A percentile compares a stretch with the other conserved stretches of the same genome.
phyloP scores from a whole-genome alignment of 352 stramenopile genomes.

The Blastocystis sp. region DNA sequence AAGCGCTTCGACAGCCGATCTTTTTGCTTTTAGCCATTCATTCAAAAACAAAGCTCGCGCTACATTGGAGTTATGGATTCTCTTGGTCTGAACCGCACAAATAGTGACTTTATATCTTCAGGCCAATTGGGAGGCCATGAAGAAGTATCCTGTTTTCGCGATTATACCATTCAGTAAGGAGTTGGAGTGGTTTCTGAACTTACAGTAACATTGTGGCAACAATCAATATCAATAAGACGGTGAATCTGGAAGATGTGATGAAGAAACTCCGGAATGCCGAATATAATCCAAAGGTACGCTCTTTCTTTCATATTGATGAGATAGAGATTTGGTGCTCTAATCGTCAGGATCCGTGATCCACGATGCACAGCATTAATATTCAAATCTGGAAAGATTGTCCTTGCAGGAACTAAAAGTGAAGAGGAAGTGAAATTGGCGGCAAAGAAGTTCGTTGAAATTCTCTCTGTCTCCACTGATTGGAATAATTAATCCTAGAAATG shows the following conservation, averaged over 20 bases:
- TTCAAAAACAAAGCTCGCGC: not conserved
- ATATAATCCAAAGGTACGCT: conserved; percentile 89
- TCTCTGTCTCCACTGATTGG: conserved; percentile 67
- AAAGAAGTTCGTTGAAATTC: conserved; percentile 67
- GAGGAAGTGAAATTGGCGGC: conserved; percentile 67
- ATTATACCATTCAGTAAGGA: conserved; percentile 36
- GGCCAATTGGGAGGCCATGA: not conserved
- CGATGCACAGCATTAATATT: conserved; percentile 96
- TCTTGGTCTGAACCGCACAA: not conserved
- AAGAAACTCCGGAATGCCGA: conserved; percentile 92
- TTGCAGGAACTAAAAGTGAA: conserved; percentile 69
- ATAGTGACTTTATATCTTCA: not conserved
- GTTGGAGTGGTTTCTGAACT: conserved; percentile 51
- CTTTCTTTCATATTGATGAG: not conserved
- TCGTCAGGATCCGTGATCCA: conserved; percentile 85
- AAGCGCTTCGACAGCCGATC: not conserved
- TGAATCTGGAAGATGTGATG: conserved; percentile 93
- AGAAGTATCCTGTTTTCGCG: not conserved
- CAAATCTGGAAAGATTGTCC: conserved; percentile 80
- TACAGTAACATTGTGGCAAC: conserved; percentile 84
- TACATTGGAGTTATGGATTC: not conserved
- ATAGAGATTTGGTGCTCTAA: conserved; percentile 86
- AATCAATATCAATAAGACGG: conserved; percentile 83
- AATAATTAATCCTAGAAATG: conserved; percentile 41
- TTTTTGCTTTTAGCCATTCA: not conserved